Evolutionary conservation across 2,329 filamentous ascomycete species (phyloP).

Genomic region (Pseudogymnoascus sp.): DNA sequence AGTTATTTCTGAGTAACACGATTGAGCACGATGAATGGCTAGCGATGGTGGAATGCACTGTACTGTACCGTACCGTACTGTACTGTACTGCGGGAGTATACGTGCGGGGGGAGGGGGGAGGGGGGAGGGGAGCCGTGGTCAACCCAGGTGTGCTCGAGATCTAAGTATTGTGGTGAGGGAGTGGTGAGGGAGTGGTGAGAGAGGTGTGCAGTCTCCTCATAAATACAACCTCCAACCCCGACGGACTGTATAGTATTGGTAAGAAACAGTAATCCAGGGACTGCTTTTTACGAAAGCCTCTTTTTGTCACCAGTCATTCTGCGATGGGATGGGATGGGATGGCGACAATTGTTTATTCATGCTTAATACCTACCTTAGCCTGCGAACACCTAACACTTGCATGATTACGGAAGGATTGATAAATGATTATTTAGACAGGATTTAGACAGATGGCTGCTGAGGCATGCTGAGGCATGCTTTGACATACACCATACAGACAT

Average conservation of each 20-base stretch:
- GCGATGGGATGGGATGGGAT: not conserved
- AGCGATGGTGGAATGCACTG: not conserved
- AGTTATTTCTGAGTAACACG: not conserved
- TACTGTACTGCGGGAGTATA: not conserved
- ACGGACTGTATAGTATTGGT: not conserved
- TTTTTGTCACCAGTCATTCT: not conserved
- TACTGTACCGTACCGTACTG: not conserved
- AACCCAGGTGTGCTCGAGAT: not conserved
- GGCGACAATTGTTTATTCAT: not conserved
- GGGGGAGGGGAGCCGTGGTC: not conserved
- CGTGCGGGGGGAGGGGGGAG: not conserved
- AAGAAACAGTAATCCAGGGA: not conserved
- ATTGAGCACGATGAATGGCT: not conserved
- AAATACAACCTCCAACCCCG: not conserved
- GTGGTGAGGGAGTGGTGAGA: too few relatives aligned
- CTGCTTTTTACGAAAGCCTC: not conserved
- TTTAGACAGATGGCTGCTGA: too few relatives aligned
- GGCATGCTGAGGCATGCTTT: not conserved
- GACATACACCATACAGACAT: not conserved
- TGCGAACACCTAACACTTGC: not conserved
- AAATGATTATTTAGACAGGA: not conserved
- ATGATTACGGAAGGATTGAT: slow-evolving; percentile 2
- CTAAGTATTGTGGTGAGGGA: not conserved
- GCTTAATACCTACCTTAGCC: not conserved
- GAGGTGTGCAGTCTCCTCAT: too few relatives aligned